Conservation (phyloP, 108 stramenopile species). For the Chaetoceros tenuissimus region DNA sequence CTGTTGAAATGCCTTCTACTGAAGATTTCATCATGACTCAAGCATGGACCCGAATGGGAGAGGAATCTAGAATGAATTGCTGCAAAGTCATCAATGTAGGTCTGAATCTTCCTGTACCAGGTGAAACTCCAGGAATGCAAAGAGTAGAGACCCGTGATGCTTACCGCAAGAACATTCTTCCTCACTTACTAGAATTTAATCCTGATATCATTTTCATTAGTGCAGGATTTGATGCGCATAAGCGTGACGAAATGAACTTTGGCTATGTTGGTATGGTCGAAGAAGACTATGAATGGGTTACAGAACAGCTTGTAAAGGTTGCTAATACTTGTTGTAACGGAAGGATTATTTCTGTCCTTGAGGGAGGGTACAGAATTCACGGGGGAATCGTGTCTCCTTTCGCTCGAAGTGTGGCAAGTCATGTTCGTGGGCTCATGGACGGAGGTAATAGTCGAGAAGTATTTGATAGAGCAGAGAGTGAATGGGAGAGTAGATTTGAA, state of each 20-base stretch:
- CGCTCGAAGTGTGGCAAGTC: constrained; percentile 80
- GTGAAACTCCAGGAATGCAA: constrained; percentile 73
- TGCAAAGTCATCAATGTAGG: constrained; percentile 86
- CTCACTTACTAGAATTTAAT: constrained; percentile 76
- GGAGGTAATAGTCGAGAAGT: constrained; percentile 72
- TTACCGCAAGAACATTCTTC: constrained; percentile 79
- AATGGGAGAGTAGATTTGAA: constrained; percentile 84
- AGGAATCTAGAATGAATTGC: constrained; percentile 62
- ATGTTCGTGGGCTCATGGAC: constrained; percentile 77
- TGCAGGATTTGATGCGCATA: constrained; percentile 99
- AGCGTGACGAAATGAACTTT: constrained; percentile 86
- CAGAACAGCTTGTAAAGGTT: constrained; percentile 84
- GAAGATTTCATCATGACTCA: constrained; percentile 76
- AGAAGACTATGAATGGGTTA: constrained; percentile 97
- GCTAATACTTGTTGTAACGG: constrained; percentile 94
- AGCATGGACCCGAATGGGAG: constrained; percentile 79
- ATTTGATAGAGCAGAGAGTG: constrained; percentile 60
- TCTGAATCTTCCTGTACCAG: constrained; percentile 56
- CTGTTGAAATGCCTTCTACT: constrained; percentile 49
- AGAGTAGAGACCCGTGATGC: constrained; percentile 77
- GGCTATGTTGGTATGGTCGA: constrained; percentile 94
- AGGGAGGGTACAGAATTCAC: constrained; percentile 97
- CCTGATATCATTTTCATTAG: constrained; percentile 96
- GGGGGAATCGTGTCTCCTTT: constrained; percentile 85
- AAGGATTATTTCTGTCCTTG: constrained; percentile 87